These are phyloP conservation scores for Suhomyces coccinellae DNA, from an alignment of 1,139 yeast genomes.

Conservation along the genomic window DNA sequence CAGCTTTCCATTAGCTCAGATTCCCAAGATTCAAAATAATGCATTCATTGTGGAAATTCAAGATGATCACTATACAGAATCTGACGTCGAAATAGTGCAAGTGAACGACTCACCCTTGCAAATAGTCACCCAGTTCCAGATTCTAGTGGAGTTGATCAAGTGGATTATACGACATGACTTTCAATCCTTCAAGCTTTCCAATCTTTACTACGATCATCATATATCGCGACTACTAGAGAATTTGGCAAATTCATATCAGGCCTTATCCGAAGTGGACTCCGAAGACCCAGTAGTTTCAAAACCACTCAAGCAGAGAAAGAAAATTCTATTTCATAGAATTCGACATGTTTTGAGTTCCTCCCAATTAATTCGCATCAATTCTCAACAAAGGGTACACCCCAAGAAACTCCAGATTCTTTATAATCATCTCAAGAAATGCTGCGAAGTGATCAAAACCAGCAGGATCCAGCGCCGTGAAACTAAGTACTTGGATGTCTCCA, in stretches of 20 bases:
- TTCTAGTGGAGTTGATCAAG: slow-evolving; percentile 30
- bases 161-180: slow-evolving; percentile 29
- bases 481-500: slow-evolving; percentile 8
- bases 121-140: slow-evolving; percentile 27
- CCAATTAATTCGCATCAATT: slow-evolving; percentile 27
- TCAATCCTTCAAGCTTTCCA: slow-evolving; percentile 23
- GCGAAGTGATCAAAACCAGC: slow-evolving; percentile 10
- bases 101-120: slow-evolving; percentile 18
- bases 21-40: neutral
- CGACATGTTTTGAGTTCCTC: slow-evolving; percentile 13
- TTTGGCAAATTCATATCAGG: slow-evolving; percentile 14
- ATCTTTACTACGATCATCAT: slow-evolving; percentile 25
- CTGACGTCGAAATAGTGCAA: slow-evolving; percentile 18
- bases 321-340: slow-evolving; percentile 11
- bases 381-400: slow-evolving; percentile 24
- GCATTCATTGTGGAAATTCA: neutral
- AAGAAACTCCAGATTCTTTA: slow-evolving; percentile 17
- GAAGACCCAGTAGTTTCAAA: slow-evolving; percentile 1
- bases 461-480: neutral
- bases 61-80: neutral
- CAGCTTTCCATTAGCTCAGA: slow-evolving; percentile 3
- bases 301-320: slow-evolving; percentile 6
- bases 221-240: slow-evolving; percentile 27
- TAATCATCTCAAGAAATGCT: slow-evolving; percentile 19
- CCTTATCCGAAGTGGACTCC: neutral